phyloP scores from a whole-genome alignment of 495 filamentous ascomycete species.

The Tuber microsphaerosporum region DNA sequence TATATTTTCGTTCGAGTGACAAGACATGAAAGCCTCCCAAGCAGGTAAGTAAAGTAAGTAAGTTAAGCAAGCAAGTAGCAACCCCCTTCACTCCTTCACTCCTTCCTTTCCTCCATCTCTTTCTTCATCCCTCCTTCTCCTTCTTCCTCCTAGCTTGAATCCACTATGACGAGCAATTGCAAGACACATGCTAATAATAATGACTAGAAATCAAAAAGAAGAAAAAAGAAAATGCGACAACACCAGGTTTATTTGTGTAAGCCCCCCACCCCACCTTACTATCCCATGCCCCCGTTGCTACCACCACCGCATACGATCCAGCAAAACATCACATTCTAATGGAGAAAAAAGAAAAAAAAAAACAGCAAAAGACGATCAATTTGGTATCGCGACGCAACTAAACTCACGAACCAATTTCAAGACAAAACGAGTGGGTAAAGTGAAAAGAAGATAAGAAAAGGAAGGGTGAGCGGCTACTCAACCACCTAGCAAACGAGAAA shows the following conservation, averaged over 20 bases:
- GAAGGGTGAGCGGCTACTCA: background rate
- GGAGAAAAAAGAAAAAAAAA: background rate
- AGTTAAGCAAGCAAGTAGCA: background rate
- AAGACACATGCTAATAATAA: background rate
- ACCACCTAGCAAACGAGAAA: background rate
- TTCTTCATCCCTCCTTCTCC: background rate
- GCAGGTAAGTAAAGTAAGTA: background rate
- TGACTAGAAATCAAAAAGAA: background rate
- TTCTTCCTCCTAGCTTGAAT: background rate
- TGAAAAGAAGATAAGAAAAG: background rate
- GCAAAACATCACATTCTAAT: background rate
- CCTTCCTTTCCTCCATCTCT: background rate
- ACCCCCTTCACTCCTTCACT: background rate
- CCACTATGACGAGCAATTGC: background rate
- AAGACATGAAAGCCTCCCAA: background rate
- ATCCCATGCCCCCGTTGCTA: background rate
- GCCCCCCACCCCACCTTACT: background rate
- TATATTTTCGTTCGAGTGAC: conserved; percentile 5
- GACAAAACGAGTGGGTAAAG: background rate
- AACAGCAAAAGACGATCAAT: background rate
- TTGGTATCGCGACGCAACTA: background rate
- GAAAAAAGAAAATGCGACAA: too few species aligned
- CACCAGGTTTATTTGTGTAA: background rate
- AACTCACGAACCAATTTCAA: background rate
- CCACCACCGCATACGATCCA: background rate